phyloP scores from a whole-genome alignment of 176 grass and related monocot genomes.

The Saccharum spontaneum region DNA sequence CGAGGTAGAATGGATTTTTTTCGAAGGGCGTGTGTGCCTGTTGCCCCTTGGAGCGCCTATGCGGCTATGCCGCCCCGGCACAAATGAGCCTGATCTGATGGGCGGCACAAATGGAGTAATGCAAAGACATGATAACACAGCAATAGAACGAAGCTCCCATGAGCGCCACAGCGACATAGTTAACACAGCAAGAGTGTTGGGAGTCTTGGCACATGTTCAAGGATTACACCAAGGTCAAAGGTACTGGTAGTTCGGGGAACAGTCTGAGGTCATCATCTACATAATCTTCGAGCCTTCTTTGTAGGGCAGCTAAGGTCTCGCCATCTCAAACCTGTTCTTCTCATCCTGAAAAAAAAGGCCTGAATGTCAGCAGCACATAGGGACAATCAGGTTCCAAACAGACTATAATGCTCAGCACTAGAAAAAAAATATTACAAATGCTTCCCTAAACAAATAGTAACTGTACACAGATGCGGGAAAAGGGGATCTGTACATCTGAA shows the following conservation, averaged over 20 bases:
- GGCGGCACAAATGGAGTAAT: no score
- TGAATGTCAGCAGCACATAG: slow-evolving; percentile 3
- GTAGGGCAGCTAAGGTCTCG: not conserved
- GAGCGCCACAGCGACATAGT: not conserved
- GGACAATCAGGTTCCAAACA: not conserved
- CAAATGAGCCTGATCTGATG: no score
- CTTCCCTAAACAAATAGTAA: not conserved
- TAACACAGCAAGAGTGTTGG: not conserved
- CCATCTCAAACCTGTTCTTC: slow-evolving; percentile 36
- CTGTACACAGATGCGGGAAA: not conserved
- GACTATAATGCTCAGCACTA: not conserved
- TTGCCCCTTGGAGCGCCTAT: no score
- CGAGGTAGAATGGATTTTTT: no score
- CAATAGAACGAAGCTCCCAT: no score
- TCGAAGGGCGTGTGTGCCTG: no score
- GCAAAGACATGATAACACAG: no score
- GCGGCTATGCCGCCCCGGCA: no score
- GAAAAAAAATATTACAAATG: not conserved
- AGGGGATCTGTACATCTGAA: not conserved
- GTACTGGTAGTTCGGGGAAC: not conserved
- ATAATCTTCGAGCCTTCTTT: not conserved
- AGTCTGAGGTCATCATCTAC: not conserved
- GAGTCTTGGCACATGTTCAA: not conserved
- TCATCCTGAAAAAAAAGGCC: slow-evolving; percentile 35
- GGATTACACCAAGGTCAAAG: not conserved